Evolutionary conservation across 164 flowering plant species (phyloP).

Genomic region (Magnolia kwangsiensis): DNA sequence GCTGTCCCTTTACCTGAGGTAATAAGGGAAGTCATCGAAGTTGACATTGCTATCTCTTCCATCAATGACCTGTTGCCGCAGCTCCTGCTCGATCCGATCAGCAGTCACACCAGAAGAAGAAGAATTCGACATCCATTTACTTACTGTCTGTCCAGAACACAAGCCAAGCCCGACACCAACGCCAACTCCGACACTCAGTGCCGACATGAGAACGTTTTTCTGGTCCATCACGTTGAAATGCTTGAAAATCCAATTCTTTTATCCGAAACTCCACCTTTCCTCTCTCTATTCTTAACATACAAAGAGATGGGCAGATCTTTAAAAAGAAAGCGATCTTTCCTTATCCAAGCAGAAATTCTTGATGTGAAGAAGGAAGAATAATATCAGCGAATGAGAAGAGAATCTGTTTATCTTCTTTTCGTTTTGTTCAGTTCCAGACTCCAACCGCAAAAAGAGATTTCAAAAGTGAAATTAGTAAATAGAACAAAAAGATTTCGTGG

Average conservation of each 20-base stretch:
- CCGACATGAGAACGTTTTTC: constrained; percentile 71
- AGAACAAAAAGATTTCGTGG: too few species aligned
- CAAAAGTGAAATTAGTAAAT: too few species aligned
- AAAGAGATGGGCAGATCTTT: not conserved
- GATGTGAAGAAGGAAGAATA: too few species aligned
- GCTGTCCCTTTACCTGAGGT: constrained; percentile 51
- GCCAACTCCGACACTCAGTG: constrained; percentile 80
- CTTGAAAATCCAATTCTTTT: not conserved
- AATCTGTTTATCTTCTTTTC: too few species aligned
- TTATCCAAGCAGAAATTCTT: too few species aligned
- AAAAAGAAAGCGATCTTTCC: not conserved
- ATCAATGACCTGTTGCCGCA: constrained; percentile 55
- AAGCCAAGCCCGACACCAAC: constrained; percentile 85
- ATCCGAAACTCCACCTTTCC: not conserved
- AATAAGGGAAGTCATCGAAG: constrained; percentile 79
- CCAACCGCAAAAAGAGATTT: too few species aligned
- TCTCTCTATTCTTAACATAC: constrained; percentile 1
- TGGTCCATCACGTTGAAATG: constrained; percentile 49
- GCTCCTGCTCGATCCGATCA: constrained; percentile 64
- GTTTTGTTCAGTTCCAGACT: too few species aligned
- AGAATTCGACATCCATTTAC: constrained; percentile 45
- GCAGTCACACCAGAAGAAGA: constrained; percentile 30
- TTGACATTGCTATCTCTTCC: constrained; percentile 73
- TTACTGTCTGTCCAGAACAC: constrained; percentile 64
- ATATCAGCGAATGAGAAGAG: too few species aligned